Base-by-base conservation (phyloP, 2,329 filamentous ascomycete genomes). In the Sphaerostilbella broomeana region DNA sequence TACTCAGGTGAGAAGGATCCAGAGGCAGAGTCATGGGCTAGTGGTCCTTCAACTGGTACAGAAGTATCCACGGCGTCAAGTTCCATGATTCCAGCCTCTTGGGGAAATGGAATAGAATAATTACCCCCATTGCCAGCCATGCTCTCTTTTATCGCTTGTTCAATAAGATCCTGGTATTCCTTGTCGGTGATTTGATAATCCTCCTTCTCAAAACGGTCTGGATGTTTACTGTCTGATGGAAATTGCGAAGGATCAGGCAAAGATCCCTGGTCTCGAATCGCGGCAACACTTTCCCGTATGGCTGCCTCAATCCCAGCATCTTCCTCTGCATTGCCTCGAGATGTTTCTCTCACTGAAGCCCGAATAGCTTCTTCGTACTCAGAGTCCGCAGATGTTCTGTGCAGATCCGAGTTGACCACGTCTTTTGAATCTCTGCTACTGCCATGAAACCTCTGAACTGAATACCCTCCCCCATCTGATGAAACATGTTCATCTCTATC, bases 291-390 rank as follows among this genome's bases (percentile, higher is more conserved):
- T 5, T 83, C 79, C 11, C 84, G 72, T 35, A 94, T 83, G 1
- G 85, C 85, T 15, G 76, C 70, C 54, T 88, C 86, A 33, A 94
- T 71, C 43, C 75, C 68, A 16, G 70, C 71, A 52, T 92, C 86
- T 57, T 92, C 83, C 15, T 77, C 70, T 0, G 69, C 55, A 46
- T 90, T 71, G 9, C 86, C 85, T 1, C 66, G 70, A 0, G 84
- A 88, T 0, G 84, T 87, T 53, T 83, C 74, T 6, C 67, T 64
- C 1, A 92, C 81, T 1, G 82, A 84, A 9, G 69, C 68, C 38
- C 71, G 73, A 42, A 92, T 90, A 1, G 85, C 85, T 28, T 73
- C 67, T 55, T 90, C 84, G 28, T 87, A 73, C 41, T 84, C 81
- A 2, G 70, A 68, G 22, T 76, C 68, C n/a, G 74, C 66, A 5